Base-by-base conservation (phyloP, 2,329 filamentous ascomycete genomes). In the Apiospora sp. region DNA sequence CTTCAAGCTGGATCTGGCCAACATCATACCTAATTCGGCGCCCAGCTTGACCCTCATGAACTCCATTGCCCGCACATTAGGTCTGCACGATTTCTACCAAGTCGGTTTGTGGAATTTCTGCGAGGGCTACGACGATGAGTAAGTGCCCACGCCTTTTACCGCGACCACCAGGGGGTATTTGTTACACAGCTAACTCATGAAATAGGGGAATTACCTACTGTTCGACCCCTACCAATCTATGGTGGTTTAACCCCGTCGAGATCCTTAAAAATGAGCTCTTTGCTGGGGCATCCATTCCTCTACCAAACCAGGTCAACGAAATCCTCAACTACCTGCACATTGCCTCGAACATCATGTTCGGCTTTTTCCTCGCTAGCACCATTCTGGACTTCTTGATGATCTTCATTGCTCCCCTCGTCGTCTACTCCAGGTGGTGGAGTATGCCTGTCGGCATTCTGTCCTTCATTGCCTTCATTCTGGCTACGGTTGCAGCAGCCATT, bases 61-160 rank as follows among this genome's bases (percentile, higher is more conserved):
- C 85, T 94, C 92, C 67, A 95, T 98, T 76, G 94, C 95, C 4
- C 92, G 94, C 70, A 94, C 92, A 30, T 86, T 98, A 71, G 96
- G 95, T 43, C 87, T 98, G 68, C 94, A 97, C 81, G 96, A 98
- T 82, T 98, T 97, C 83, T 98, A 98, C 83, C 93, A 95, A 78
- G 93, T 97, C 41, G 95, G 95, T 7, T 84, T 98, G 54, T 98
- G 96, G 96, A 92, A 92, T 73, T 98, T 93, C 82, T 98, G 96
- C 82, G 94, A 97, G 81, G 95, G 95, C 27, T 97, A 95, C 82
- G 86, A 90, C 72, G 87, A 89, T 77, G 86, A 92, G 83, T 89
- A 80, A 71, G 86, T 6, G 13, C 58, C 19, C 58, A 37, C 4
- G 24, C 58, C 10, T 34, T 5, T n/a, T n/a, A 41, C 58, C 10